Base-by-base conservation (phyloP, 768 basidiomycete genomes). In the Ephemerocybe angulata region DNA sequence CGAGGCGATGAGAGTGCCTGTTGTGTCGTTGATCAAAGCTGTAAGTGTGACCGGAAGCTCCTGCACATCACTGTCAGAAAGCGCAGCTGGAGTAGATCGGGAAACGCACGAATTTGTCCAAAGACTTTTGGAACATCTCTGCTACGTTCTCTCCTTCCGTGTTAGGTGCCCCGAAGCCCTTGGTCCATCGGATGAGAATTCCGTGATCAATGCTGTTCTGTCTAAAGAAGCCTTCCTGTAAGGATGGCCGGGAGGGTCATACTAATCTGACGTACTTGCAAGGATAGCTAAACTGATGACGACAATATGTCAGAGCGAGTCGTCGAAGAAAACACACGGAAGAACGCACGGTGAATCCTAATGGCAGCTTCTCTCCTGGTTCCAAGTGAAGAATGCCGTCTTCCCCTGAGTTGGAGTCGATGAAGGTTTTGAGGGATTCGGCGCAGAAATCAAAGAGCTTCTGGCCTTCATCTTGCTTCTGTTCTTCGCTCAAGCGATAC, bases 401-500 rank as follows among this genome's bases (percentile, higher is more conserved):
- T 52, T 75, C 75, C 12, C 75, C 77, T 15, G 85, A 71, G 50
- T 91, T 90, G 17, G 86, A 85, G 27, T 87, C 82, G 60, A 98
- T 79, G 70, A 98, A 99, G 6, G 82, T 85, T 69, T 90, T 88
- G 55, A 98, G 72, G 67, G 90, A 97, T 67, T 96, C 88, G 0
- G 93, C 97, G 67, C 96, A 98, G 65, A 99, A 99, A 72, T 99
- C 97, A 61, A 99, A 98, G 50, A 99, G 74, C 56, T 87, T 87
- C 67, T 93, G 87, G 5, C 95, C 97, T n/a, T 98, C 93, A 6
- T 90, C 92, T 56, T 97, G 93, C 71, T 99, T 99, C 70, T 98
- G 97, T 65, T 98, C 97, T 66, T 99, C 97, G 1, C 91, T 86
- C 42, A 99, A 82, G 49, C 95, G 88, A 72, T 98, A 98, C 71